Evolutionary conservation across 805 yeast species (phyloP), one percentile per base, ranked within the genome.

Genomic region (Kodamaea jinghongensis): DNA sequence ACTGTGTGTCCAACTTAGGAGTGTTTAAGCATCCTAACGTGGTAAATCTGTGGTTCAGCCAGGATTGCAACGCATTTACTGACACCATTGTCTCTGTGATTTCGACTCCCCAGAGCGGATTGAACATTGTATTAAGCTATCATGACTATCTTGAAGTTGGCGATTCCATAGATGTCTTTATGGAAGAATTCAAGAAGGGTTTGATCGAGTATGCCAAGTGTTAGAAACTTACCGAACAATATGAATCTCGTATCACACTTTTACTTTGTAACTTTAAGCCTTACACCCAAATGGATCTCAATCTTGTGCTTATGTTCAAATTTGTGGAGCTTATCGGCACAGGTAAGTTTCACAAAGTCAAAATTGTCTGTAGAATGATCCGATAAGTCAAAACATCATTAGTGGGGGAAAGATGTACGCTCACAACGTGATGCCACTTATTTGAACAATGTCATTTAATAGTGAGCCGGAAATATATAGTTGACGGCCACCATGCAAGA

Each of bases 31-130:
- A 38, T 23, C n/a, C 27, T 6, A 36, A 38, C 8, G 32, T 38
- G 8, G 36, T 38, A 8, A 32, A 38, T 25, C 41, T 38, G 41
- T 38, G 41, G 41, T 38, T 38, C 12, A 38, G 41, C 16, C 41
- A 38, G 17, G 41, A 38, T 12, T 31, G 41, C 36, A 38, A 38
- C 13, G 41, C 41, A 4, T 38, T 38, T 20, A 36, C 41, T 2
- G 32, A 38, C 32, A 27, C 32, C 23, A 34, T 38, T 12, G 33
- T 38, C 1, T 38, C 41, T 9, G 28, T 28, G 9, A 36, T 38
- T 14, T 33, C 36, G 5, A 38, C 41, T 2, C 36, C 36, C 6
- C 28, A 8, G 22, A 36, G 41, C 10, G 41, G 41, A 4, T 22
- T 38, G 27, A 38, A 38, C 15, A 29, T 38, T 6, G 41, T 38